phyloP scores from a whole-genome alignment of 2,329 filamentous ascomycete species.

The Nannizziopsis barbatae region DNA sequence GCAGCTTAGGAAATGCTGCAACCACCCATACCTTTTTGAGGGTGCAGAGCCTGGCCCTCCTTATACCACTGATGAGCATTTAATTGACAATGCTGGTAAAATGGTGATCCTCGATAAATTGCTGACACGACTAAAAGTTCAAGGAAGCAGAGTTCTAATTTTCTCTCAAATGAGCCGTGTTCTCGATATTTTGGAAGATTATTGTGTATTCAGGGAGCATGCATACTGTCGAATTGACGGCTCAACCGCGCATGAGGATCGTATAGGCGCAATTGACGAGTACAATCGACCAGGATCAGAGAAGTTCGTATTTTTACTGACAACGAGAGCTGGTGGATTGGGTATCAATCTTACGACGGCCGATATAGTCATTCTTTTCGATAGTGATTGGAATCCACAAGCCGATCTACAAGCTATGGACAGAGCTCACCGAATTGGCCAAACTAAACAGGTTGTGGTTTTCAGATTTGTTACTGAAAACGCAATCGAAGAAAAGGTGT shows the following conservation, averaged over 20 bases:
- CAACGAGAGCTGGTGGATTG: slow-evolving; percentile 86
- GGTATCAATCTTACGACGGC: slow-evolving; percentile 94
- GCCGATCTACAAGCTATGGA: slow-evolving; percentile 99
- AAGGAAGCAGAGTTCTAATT: slow-evolving; percentile 91
- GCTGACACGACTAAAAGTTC: slow-evolving; percentile 65
- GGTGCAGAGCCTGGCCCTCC: slow-evolving; percentile 93
- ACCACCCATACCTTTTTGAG: slow-evolving; percentile 96
- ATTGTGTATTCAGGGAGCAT: slow-evolving; percentile 89
- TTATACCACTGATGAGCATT: slow-evolving; percentile 94
- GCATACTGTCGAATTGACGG: slow-evolving; percentile 97
- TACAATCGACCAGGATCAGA: slow-evolving; percentile 95
- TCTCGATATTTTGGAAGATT: slow-evolving; percentile 93
- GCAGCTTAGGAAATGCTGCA: slow-evolving; percentile 98
- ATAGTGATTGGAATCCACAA: slow-evolving; percentile 98
- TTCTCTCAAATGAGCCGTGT: slow-evolving; percentile 99
- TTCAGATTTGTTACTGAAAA: slow-evolving; percentile 97
- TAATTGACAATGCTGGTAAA: slow-evolving; percentile 87
- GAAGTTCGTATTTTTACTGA: slow-evolving; percentile 92
- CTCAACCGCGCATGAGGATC: slow-evolving; percentile 91
- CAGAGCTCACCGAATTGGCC: slow-evolving; percentile 92
- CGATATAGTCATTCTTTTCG: slow-evolving; percentile 91
- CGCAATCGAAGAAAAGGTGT: slow-evolving; percentile 94
- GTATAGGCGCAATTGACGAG: slow-evolving; percentile 93
- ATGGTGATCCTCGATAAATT: slow-evolving; percentile 96
- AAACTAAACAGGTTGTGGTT: slow-evolving; percentile 94